Evolutionary conservation across 2,329 filamentous ascomycete species (phyloP), one percentile per base, ranked within the genome.

Genomic region (Paracamarosporium sp.): DNA sequence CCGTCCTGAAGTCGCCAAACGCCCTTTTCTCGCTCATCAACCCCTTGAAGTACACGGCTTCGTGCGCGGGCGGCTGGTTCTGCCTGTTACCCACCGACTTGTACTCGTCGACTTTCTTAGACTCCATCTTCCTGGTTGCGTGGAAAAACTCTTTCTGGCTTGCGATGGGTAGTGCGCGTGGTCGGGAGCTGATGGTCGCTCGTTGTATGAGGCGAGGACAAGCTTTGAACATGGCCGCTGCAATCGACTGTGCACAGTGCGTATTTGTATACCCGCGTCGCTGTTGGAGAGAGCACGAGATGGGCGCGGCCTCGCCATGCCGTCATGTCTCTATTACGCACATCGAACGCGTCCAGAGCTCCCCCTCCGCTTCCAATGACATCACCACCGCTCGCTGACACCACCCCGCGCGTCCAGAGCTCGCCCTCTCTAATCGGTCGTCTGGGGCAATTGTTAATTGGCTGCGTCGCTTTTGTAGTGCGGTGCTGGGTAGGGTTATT

Each of bases 31-130:
- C 76, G 8, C 79, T 82, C 27, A 83, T 81, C 73, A 88, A 81
- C 13, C 81, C 75, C 0, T 83, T 82, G 61, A 89, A 87, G 71
- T 87, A 85, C n/a, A 82, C 81, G 84, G 89, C 88, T 62, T 87
- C 68, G 28, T 76, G 75, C 45, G 66, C 67, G 1, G 74, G 74
- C 8, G 71, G 68, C 56, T 61, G 43, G 24, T 73, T 52, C 54
- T 63, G 59, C 41, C 66, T 55, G 56, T 75, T 73, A 1, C 72
- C 73, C 3, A 57, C 55, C 50, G 60, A 62, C 55, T 71, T 74
- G 54, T 60, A 70, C 22, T 61, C 57, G 4, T 64, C 63, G 60
- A 71, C 69, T 41, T 59, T 68, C 12, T 45, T 48, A 0, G 33
- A 30, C 13, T 60, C 48, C 44, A 61, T 55, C 12, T 40, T 57